Base-by-base conservation (phyloP, 352 stramenopile species). In the Phytophthora sp. region DNA sequence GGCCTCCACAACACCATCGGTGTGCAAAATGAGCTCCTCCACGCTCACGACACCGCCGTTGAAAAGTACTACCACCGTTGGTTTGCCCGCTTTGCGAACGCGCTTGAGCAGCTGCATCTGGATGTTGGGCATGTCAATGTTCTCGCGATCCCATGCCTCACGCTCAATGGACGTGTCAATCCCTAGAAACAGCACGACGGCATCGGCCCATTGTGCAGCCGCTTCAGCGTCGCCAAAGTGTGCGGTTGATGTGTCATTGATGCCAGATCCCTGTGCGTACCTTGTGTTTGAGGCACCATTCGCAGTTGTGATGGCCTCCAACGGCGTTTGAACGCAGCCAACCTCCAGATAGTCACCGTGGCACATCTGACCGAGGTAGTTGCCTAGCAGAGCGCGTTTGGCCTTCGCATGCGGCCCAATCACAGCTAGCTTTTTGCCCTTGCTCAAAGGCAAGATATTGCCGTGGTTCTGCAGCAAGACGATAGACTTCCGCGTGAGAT, bases 391-490 rank as follows among this genome's bases (percentile, higher is more conserved):
- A 0, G 65, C 83, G 21, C 74, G 62, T 0, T 65, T 67, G 1
- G 82, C 69, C 8, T 79, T 57, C 1, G 82, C 81, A 42, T 95
- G 86, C 4, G 91, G 91, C 3, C 91, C 91, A 11, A 97, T 39
- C 23, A 97, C 74, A 1, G 85, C 85, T 3, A 94, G 15, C 23
- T 82, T 86, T 7, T 49, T 75, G 27, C 54, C 68, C 38, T 82
- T 82, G 17, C 17, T 8, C 15, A 98, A 49, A 4, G 93, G 94
- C 18, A 98, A 74, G 5, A 81, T 65, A 4, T 77, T 60, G 6
- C 77, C 67, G 4, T 82, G 57, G 69, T 99, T 99, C 70, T 98
- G 95, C 11, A 99, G 74, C 12, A 99, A 69, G 17, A 98, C 89
- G n/a, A 98, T 79, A 32, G 82, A 97, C 65, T 97, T 90, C 17